Evolutionary conservation across 1,284 basidiomycete genomes (phyloP).

Genomic region (Ganoderma meredithae): DNA sequence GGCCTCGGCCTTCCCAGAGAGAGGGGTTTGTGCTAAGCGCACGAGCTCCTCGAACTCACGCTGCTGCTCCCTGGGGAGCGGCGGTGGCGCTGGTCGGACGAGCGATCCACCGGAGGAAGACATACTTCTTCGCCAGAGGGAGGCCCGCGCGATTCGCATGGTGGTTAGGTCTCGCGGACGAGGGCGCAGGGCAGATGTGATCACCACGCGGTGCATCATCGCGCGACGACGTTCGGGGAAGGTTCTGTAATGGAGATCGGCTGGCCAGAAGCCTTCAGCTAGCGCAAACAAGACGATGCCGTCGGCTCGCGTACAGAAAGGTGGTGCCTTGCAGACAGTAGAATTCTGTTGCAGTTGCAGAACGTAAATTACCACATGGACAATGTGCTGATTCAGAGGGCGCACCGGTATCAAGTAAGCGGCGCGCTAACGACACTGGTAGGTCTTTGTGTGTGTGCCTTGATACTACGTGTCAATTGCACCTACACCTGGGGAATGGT

Average conservation of each 20-base stretch:
- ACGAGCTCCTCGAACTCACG: conserved; percentile 80
- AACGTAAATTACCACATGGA: conserved; percentile 7
- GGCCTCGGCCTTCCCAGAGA: conserved; percentile 34
- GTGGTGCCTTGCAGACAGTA: conserved; percentile 1
- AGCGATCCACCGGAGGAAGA: conserved; percentile 47
- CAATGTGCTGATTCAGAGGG: neutral
- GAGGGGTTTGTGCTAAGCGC: conserved; percentile 60
- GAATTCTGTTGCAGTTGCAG: neutral
- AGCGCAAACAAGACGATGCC: neutral
- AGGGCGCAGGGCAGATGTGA: conserved; percentile 11
- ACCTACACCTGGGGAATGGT: neutral
- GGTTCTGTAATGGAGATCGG: conserved; percentile 2
- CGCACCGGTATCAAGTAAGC: neutral
- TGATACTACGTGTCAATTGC: neutral
- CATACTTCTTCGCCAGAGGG: conserved; percentile 28
- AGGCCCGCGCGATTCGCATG: neutral
- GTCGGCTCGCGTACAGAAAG: neutral
- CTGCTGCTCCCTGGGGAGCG: conserved; percentile 74
- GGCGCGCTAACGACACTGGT: neutral
- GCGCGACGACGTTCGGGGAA: neutral
- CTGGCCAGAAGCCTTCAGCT: conserved; percentile 1
- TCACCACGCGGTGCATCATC: conserved; percentile 15
- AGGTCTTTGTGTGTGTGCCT: neutral
- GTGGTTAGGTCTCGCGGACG: conserved; percentile 1
- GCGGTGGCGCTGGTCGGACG: conserved; percentile 68